Base-by-base conservation (phyloP, 2,329 filamentous ascomycete genomes). In the Phoma sp. region DNA sequence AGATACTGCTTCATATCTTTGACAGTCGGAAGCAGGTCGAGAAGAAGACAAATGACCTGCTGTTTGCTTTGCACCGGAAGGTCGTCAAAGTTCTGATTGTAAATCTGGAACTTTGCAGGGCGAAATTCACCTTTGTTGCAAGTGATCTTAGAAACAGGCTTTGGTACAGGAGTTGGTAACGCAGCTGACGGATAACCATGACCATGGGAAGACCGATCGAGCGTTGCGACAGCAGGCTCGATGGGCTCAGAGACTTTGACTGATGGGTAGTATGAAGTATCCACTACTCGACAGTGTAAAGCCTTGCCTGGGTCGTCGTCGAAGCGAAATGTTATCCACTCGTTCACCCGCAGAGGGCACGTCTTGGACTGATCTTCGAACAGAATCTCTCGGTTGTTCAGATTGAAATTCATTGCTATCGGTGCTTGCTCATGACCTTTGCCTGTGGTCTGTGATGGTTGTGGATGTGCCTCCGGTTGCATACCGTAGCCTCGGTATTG, bases 21-120 rank as follows among this genome's bases (percentile, higher is more conserved):
- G 3, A 93, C 82, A 1, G 81, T 74, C 0, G 90, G 90, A 2
- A 92, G 76, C 1, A 82, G 79, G 11, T 84, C 78, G 0, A 91
- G 74, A 17, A 86, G 67, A 4, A 74, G 68, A 47, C 85, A 77
- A 11, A 86, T 81, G 1, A 76, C 75, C 3, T 79, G 74, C 21
- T 76, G 74, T 65, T 87, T 88, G 2, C 75, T 63, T 0, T 28
- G 1, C 0, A 77, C 62, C 0, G 65, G 25, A 11, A 90, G 68
- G 2, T 81, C 76, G 54, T 89, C 85, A 39, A 90, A 84, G 45
- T 87, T 83, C 12, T 78, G 71, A 46, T 82, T 73, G 63, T 86
- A 89, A 7, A 80, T 59, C 34, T 74, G 67, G 49, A 79, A 76
- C 6, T 56, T 67, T 2, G 72, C 76, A 4, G 61, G 50, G 4